Percentiles rank a stretch among this genome's conserved stretches.
Conservation (phyloP, 805 yeast genomes). For the Ogataea zsoltii region DNA sequence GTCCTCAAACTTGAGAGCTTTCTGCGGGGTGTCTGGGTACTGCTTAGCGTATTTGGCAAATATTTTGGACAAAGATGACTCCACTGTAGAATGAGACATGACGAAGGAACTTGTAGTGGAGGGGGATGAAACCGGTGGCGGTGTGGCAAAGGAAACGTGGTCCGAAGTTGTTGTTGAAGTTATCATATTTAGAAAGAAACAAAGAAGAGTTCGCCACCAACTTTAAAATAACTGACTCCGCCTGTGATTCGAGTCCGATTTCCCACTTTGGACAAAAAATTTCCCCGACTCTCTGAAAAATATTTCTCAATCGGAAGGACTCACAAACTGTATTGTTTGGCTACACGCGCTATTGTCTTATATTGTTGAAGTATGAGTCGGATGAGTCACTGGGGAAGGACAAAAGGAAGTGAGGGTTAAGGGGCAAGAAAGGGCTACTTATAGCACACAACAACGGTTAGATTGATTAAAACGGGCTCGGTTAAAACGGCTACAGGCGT, state of each 20-base stretch:
- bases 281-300: slow-evolving; percentile 4
- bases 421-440: background rate
- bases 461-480: background rate
- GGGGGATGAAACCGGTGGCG: background rate
- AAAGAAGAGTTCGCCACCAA: too few species aligned
- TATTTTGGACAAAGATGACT: slow-evolving; percentile 33
- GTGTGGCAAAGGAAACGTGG: background rate
- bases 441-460: slow-evolving; percentile 2
- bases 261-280: slow-evolving; percentile 1
- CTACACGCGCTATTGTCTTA: background rate
- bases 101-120: slow-evolving; percentile 1
- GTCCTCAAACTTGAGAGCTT: slow-evolving; percentile 39
- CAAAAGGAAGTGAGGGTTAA: background rate
- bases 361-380: slow-evolving; percentile 1
- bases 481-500: slow-evolving; percentile 1
- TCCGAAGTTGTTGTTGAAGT: slow-evolving; percentile 13
- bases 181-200: slow-evolving; percentile 6
- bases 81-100: slow-evolving; percentile 19
- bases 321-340: background rate
- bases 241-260: slow-evolving; percentile 1
- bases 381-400: slow-evolving; percentile 3
- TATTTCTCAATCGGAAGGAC: slow-evolving; percentile 1
- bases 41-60: slow-evolving; percentile 43
- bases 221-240: slow-evolving; percentile 1
- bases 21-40: slow-evolving; percentile 34